These are phyloP conservation scores for Salix viminalis DNA, from an alignment of 345 rosid genomes.

Conservation along the genomic window DNA sequence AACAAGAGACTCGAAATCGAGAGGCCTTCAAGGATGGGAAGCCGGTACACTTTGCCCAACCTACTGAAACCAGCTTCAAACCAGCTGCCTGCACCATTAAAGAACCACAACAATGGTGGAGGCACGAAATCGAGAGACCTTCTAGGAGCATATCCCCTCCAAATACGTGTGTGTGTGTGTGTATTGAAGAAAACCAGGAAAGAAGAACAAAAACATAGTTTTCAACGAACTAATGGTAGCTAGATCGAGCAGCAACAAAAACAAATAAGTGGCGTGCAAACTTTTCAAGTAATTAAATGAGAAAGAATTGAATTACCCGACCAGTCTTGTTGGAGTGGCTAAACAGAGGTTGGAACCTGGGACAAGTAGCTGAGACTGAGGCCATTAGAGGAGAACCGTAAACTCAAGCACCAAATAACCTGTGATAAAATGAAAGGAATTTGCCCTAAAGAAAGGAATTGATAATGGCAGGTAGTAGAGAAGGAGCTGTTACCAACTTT, in stretches of 20 bases:
- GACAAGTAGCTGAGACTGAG: constrained; percentile 15
- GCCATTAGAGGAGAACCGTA: constrained; percentile 1
- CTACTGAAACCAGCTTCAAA: constrained; percentile 24
- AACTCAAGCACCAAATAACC: background rate
- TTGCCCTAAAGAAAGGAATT: background rate
- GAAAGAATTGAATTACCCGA: background rate
- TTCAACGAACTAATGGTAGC: background rate
- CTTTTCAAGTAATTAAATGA: background rate
- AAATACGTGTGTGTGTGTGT: no score
- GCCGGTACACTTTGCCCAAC: constrained; percentile 22
- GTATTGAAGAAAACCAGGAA: background rate
- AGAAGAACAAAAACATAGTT: background rate
- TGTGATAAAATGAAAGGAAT: background rate
- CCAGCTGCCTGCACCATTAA: constrained; percentile 17
- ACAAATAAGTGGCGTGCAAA: background rate
- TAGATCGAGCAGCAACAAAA: background rate
- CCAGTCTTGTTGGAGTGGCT: background rate
- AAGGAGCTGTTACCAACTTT: background rate
- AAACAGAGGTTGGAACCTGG: background rate
- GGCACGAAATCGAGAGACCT: no score
- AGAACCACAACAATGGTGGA: background rate
- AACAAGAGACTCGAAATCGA: constrained; percentile 17
- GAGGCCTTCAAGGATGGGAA: constrained; percentile 23
- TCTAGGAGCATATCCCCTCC: no score
- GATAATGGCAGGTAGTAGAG: background rate